Percentiles rank a stretch among this genome's conserved stretches.
These are phyloP conservation scores for Solanum lignicaule DNA, from an alignment of 257 asterid species.

Conservation along the genomic window DNA sequence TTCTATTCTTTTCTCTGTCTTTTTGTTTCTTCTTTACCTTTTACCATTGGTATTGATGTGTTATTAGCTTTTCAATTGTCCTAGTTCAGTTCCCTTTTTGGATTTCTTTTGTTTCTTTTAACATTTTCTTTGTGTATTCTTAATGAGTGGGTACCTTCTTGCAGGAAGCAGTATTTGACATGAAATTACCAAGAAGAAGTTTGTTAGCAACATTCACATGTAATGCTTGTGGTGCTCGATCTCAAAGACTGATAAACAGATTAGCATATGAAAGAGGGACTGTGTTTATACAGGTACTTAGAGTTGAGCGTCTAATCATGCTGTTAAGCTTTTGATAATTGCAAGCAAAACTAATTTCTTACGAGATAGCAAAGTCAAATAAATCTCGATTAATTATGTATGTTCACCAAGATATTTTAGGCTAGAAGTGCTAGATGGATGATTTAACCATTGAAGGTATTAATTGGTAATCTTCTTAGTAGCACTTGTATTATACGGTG, in stretches of 20 bases:
- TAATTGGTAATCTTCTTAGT: background rate
- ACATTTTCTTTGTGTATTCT: background rate
- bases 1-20: background rate
- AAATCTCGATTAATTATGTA: background rate
- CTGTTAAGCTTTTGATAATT: background rate
- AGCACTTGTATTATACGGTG: background rate
- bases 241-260: slow-evolving; percentile 69
- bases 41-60: too few relatives aligned
- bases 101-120: background rate
- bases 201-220: slow-evolving; percentile 71
- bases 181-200: slow-evolving; percentile 86
- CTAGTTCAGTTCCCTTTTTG: background rate
- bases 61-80: background rate
- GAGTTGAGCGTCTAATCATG: background rate
- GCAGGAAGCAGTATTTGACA: slow-evolving; percentile 52
- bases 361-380: background rate
- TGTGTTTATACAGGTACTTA: slow-evolving; percentile 75
- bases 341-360: background rate
- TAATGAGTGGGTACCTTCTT: slow-evolving; percentile 1
- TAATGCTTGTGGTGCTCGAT: slow-evolving; percentile 52
- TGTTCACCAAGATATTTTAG: background rate
- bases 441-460: background rate
- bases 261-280: slow-evolving; percentile 91
- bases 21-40: background rate
- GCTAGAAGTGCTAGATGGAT: background rate